Evolutionary conservation across 768 basidiomycete species (phyloP).

Genomic region (Coprinopsis cinerea): DNA sequence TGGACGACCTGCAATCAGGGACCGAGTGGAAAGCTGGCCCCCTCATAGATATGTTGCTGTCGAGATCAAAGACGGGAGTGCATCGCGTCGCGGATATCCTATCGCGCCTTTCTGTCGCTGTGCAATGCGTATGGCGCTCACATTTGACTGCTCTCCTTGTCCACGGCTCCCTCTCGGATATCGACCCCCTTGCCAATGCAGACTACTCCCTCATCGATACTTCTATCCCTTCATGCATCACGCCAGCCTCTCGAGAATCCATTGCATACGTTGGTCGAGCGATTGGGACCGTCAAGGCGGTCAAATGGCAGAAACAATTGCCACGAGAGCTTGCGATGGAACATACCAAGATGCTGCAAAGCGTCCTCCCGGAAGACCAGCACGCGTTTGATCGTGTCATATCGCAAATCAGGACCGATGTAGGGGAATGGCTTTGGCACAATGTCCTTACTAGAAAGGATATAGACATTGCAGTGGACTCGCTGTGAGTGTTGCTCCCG

Average conservation of each 20-base stretch:
- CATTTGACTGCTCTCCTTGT: constrained; percentile 81
- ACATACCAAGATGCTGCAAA: constrained; percentile 60
- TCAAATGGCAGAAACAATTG: constrained; percentile 73
- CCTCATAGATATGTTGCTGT: constrained; percentile 72
- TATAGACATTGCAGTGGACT: constrained; percentile 79
- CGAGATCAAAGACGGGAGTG: constrained; percentile 72
- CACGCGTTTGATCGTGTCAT: constrained; percentile 74
- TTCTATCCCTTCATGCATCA: constrained; percentile 71
- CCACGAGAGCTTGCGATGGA: constrained; percentile 60
- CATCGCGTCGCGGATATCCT: constrained; percentile 70
- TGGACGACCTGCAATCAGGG: constrained; percentile 54
- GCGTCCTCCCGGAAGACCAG: constrained; percentile 68
- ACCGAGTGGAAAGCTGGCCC: constrained; percentile 67
- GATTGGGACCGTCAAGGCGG: constrained; percentile 75
- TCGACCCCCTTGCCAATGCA: constrained; percentile 64
- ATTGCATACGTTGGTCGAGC: constrained; percentile 86
- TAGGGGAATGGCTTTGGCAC: constrained; percentile 93
- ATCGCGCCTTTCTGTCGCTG: constrained; percentile 61
- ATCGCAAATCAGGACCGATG: constrained; percentile 65
- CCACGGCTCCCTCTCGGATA: constrained; percentile 63
- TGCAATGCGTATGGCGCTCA: constrained; percentile 78
- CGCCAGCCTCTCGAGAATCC: constrained; percentile 66
- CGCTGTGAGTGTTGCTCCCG: constrained; percentile 50
- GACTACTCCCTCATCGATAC: constrained; percentile 55
- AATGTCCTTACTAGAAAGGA: constrained; percentile 82